Evolutionary conservation across 1,284 basidiomycete genomes (phyloP).

Genomic region (Pseudozyma sp.): DNA sequence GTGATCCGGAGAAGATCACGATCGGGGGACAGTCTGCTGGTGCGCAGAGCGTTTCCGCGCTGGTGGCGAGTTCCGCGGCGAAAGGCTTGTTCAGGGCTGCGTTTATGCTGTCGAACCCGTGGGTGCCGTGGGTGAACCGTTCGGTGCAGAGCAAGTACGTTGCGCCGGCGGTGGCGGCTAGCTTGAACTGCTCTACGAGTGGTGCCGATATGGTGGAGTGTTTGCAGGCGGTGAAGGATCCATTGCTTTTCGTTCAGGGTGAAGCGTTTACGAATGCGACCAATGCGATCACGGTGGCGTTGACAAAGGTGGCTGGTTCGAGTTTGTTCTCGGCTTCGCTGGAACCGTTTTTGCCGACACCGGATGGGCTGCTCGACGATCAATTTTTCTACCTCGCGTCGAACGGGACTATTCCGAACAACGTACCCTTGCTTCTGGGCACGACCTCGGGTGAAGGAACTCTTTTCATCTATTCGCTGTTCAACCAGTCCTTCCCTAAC

Average conservation of each 20-base stretch:
- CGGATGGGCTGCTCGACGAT: constrained; percentile 37
- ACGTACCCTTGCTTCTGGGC: constrained; percentile 35
- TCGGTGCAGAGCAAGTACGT: constrained; percentile 23
- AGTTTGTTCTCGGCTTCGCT: constrained; percentile 15
- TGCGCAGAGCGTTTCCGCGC: constrained; percentile 69
- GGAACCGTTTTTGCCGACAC: constrained; percentile 42
- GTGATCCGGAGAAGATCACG: constrained; percentile 76
- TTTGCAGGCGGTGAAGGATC: constrained; percentile 30
- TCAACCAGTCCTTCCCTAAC: constrained; percentile 23
- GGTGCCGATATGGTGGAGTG: constrained; percentile 39
- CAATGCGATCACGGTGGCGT: constrained; percentile 15
- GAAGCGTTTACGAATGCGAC: constrained; percentile 26
- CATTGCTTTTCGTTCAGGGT: constrained; percentile 25
- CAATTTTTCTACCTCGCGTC: constrained; percentile 47
- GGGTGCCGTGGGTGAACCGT: constrained; percentile 36
- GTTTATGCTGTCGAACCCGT: constrained; percentile 44
- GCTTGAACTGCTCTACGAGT: constrained; percentile 17
- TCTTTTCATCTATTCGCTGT: constrained; percentile 27
- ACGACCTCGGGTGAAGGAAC: constrained; percentile 39
- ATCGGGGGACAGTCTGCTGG: constrained; percentile 89
- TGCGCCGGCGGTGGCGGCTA: constrained; percentile 26
- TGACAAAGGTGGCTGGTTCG: constrained; percentile 6
- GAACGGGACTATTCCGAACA: constrained; percentile 45
- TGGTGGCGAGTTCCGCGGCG: constrained; percentile 24
- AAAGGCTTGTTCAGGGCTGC: constrained; percentile 33